Percentiles rank a stretch among this genome's conserved stretches.
Conservation (phyloP, 1,139 yeast genomes). For the Geotrichum australiense region DNA sequence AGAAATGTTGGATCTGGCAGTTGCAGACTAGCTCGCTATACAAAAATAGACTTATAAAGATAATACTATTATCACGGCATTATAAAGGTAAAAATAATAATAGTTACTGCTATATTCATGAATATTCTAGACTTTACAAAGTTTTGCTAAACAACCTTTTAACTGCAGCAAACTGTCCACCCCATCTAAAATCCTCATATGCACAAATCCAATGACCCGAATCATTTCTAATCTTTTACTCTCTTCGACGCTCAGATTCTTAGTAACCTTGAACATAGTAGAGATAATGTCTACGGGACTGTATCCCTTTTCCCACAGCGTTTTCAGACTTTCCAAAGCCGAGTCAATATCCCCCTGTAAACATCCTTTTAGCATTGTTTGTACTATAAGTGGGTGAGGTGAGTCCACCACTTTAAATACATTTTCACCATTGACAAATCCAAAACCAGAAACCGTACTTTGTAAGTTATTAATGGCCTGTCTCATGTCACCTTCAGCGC, state of each 20-base stretch:
- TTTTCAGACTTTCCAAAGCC: slow-evolving; percentile 59
- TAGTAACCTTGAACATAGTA: slow-evolving; percentile 81
- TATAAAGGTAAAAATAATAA: background rate
- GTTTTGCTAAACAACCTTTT: slow-evolving; percentile 72
- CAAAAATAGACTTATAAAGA: background rate
- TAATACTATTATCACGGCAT: background rate
- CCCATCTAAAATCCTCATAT: slow-evolving; percentile 90
- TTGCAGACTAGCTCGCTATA: background rate
- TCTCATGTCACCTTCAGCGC: slow-evolving; percentile 99
- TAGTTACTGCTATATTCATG: background rate
- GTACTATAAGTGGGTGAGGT: slow-evolving; percentile 87
- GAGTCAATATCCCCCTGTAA: slow-evolving; percentile 49
- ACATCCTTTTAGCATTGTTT: slow-evolving; percentile 61
- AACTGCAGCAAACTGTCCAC: slow-evolving; percentile 81
- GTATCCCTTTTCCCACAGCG: slow-evolving; percentile 84
- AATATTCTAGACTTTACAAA: slow-evolving; percentile 28
- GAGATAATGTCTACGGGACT: slow-evolving; percentile 90
- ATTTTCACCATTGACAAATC: slow-evolving; percentile 79
- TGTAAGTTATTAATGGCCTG: slow-evolving; percentile 94
- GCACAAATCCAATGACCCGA: slow-evolving; percentile 81
- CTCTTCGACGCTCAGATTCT: slow-evolving; percentile 63
- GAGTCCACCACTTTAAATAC: slow-evolving; percentile 94
- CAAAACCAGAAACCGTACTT: slow-evolving; percentile 91
- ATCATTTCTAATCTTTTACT: slow-evolving; percentile 64
- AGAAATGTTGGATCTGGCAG: background rate